Conservation (phyloP, 1,284 basidiomycete species). For the Cutaneotrichosporon daszewskae region DNA sequence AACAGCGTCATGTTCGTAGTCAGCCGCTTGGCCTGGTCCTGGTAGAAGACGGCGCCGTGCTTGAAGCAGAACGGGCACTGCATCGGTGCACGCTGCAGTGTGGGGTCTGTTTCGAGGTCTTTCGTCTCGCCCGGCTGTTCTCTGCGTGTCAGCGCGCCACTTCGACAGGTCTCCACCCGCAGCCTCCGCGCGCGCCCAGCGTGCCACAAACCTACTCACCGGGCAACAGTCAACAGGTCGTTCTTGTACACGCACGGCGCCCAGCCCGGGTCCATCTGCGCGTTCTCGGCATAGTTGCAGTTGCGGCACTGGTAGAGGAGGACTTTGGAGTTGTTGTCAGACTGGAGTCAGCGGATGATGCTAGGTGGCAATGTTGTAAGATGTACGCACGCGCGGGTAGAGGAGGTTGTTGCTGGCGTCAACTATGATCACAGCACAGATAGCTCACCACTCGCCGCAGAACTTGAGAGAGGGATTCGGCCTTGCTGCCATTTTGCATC, state of each 20-base stretch:
- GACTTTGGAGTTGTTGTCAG: slow-evolving; percentile 74
- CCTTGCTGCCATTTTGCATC: neutral
- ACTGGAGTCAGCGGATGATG: slow-evolving; percentile 39
- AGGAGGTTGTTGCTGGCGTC: slow-evolving; percentile 71
- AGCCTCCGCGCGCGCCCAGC: too few relatives aligned
- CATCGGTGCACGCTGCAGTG: slow-evolving; percentile 55
- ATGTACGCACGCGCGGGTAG: slow-evolving; percentile 59
- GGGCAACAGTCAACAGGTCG: slow-evolving; percentile 86
- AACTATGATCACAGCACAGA: neutral
- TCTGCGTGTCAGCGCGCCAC: slow-evolving; percentile 49
- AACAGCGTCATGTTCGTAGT: slow-evolving; percentile 77
- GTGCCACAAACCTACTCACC: slow-evolving; percentile 57
- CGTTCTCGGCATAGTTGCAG: slow-evolving; percentile 80
- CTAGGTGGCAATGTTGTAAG: neutral
- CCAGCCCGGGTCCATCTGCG: slow-evolving; percentile 55
- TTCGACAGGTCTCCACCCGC: neutral
- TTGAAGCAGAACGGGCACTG: slow-evolving; percentile 47
- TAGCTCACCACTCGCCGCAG: slow-evolving; percentile 66
- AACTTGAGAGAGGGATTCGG: slow-evolving; percentile 60
- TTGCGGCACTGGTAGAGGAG: slow-evolving; percentile 93
- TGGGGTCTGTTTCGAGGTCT: slow-evolving; percentile 85
- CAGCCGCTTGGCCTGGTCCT: slow-evolving; percentile 89
- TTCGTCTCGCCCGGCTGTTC: slow-evolving; percentile 88
- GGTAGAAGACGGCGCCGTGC: slow-evolving; percentile 72
- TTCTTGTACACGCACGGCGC: slow-evolving; percentile 83